A percentile compares a stretch with the other conserved stretches of the same genome.
phyloP scores from a whole-genome alignment of 768 basidiomycete species.

The Rhodotorula graminis region DNA sequence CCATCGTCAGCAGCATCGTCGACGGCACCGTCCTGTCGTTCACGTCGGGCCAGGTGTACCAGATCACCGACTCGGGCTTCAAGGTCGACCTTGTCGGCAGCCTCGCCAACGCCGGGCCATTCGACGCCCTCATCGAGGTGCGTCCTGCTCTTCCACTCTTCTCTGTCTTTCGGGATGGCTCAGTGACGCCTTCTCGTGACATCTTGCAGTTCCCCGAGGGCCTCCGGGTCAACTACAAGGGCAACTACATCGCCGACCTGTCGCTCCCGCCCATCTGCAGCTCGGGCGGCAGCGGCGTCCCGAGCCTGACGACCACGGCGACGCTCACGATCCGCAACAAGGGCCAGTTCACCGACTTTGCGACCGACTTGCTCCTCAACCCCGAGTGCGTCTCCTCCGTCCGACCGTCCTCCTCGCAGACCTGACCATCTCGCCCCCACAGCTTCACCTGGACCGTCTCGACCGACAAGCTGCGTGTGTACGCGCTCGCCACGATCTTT shows the following conservation, averaged over 20 bases:
- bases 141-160: too few species aligned
- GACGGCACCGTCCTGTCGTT: slow-evolving; percentile 58
- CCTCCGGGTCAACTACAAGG: slow-evolving; percentile 62
- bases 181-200: too few species aligned
- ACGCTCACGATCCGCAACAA: slow-evolving; percentile 58
- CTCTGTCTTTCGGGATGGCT: too few species aligned
- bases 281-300: slow-evolving; percentile 63
- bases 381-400: slow-evolving; percentile 2
- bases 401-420: not conserved
- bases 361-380: slow-evolving; percentile 51
- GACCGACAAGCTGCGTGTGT: slow-evolving; percentile 60
- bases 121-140: slow-evolving; percentile 61
- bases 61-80: slow-evolving; percentile 58
- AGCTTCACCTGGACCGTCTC: slow-evolving; percentile 67
- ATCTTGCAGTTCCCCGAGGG: slow-evolving; percentile 58
- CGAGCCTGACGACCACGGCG: slow-evolving; percentile 58
- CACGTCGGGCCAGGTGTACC: slow-evolving; percentile 60
- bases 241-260: slow-evolving; percentile 61
- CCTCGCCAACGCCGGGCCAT: slow-evolving; percentile 52
- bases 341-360: slow-evolving; percentile 54
- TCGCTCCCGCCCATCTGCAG: slow-evolving; percentile 63
- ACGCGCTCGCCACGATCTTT: slow-evolving; percentile 65
- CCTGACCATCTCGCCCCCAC: not conserved
- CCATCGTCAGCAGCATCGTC: slow-evolving; percentile 53
- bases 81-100: slow-evolving; percentile 54